Conservation (phyloP, 139 green algal genomes). For the Haematococcus lacustris region DNA sequence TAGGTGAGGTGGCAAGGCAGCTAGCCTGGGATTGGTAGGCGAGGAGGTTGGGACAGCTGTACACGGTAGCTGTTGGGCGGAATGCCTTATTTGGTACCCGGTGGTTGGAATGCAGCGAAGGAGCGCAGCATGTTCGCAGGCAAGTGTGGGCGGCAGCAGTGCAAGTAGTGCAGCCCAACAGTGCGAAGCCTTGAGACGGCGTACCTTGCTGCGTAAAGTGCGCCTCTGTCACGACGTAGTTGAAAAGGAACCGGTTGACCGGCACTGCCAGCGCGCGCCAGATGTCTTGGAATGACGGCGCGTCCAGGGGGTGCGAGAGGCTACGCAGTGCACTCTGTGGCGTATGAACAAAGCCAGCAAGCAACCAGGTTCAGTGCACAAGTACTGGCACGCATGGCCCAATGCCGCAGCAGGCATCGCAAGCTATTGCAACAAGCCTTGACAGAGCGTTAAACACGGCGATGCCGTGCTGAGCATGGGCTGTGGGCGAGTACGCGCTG, state of each 20-base stretch:
- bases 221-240: conserved; percentile 35
- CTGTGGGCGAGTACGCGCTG: too few relatives aligned
- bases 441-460: not conserved
- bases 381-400: not conserved
- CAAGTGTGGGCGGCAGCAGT: not conserved
- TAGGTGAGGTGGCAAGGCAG: too few relatives aligned
- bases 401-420: too few relatives aligned
- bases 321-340: not conserved
- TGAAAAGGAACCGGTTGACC: conserved; percentile 43
- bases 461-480: not conserved
- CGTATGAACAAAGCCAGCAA: not conserved
- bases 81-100: not conserved
- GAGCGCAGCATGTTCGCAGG: not conserved
- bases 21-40: too few relatives aligned
- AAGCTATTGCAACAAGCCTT: not conserved
- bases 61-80: not conserved
- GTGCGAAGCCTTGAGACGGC: not conserved
- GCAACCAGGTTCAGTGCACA: not conserved
- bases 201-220: conserved; percentile 9
- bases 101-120: too few relatives aligned
- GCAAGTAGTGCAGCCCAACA: not conserved
- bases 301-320: conserved; percentile 7
- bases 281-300: conserved; percentile 22
- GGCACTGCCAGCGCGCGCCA: conserved; percentile 22
- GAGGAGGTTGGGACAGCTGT: too few relatives aligned